A percentile compares a stretch with the other conserved stretches of the same genome.
Evolutionary conservation across 2,329 filamentous ascomycete species (phyloP).

Genomic region (Arthrinium phaeospermum): DNA sequence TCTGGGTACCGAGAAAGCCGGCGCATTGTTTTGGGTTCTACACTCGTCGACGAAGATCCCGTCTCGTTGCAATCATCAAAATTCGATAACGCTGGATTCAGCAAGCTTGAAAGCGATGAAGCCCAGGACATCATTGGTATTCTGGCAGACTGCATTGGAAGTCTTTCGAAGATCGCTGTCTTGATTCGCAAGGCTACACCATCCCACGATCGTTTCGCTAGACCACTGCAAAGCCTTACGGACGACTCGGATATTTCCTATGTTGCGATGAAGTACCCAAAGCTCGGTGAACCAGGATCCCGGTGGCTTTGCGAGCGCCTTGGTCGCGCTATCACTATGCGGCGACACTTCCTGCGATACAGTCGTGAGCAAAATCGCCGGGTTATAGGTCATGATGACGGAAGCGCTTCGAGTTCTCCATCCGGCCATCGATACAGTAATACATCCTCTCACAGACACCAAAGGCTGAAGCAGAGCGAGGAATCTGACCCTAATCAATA

Average conservation of each 20-base stretch:
- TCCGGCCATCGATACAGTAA: too few relatives aligned
- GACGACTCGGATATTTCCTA: conserved; percentile 24
- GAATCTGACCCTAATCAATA: too few relatives aligned
- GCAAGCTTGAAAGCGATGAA: background rate
- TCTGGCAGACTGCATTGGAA: too few relatives aligned
- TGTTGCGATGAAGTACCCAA: conserved; percentile 22
- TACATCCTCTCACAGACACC: too few relatives aligned
- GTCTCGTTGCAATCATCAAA: background rate
- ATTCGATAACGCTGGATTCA: background rate
- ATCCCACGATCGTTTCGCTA: conserved; percentile 21
- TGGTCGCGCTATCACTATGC: conserved; percentile 23
- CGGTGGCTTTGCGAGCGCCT: conserved; percentile 18
- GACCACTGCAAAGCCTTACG: conserved; percentile 13
- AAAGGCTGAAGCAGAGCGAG: too few relatives aligned
- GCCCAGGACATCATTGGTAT: too few relatives aligned
- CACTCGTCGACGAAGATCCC: background rate
- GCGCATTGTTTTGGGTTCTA: background rate
- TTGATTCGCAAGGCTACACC: conserved; percentile 21
- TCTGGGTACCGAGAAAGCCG: too few relatives aligned
- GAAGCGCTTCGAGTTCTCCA: too few relatives aligned
- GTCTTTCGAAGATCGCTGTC: too few relatives aligned
- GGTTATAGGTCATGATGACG: background rate
- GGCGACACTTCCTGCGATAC: conserved; percentile 23
- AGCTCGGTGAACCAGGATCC: background rate
- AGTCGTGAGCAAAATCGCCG: conserved; percentile 15